Evolutionary conservation across 129 eudicot genomes (phyloP).

Genomic region (Pseudognaphalium luteoalbum): DNA sequence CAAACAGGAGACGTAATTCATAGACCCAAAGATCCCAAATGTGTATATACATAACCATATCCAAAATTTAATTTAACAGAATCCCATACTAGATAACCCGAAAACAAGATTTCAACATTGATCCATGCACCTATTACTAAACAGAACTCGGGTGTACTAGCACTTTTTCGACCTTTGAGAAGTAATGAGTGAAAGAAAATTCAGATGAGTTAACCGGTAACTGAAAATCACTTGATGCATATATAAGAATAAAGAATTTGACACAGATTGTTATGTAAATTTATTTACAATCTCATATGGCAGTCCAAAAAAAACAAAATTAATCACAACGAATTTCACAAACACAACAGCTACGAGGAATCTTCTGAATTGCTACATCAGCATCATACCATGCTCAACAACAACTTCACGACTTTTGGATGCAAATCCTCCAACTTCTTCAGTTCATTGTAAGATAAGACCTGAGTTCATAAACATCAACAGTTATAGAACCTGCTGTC

Average conservation of each 20-base stretch:
- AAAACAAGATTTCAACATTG: background rate
- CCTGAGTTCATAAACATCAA: constrained; percentile 29
- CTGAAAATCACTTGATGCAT: constrained; percentile 15
- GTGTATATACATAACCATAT: no score
- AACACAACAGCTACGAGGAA: constrained; percentile 10
- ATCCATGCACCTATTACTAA: background rate
- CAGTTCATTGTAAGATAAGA: background rate
- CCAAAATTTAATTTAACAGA: no score
- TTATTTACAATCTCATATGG: constrained; percentile 33
- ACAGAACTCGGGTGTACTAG: background rate
- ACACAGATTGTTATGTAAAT: constrained; percentile 26
- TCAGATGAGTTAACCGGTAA: constrained; percentile 7
- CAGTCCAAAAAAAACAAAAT: constrained; percentile 10
- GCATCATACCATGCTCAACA: constrained; percentile 5
- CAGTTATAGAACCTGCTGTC: constrained; percentile 10
- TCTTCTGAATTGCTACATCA: constrained; percentile 10
- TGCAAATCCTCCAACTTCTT: background rate
- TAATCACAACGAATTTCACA: constrained; percentile 27
- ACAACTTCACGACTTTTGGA: constrained; percentile 10
- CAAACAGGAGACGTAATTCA: background rate
- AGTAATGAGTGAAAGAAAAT: constrained; percentile 8
- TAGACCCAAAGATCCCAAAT: background rate
- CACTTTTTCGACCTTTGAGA: background rate
- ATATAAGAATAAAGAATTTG: constrained; percentile 31
- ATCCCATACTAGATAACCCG: no score